Evolutionary conservation across 2,329 filamentous ascomycete species (phyloP).

Genomic region (Pestalotiopsis sp.): DNA sequence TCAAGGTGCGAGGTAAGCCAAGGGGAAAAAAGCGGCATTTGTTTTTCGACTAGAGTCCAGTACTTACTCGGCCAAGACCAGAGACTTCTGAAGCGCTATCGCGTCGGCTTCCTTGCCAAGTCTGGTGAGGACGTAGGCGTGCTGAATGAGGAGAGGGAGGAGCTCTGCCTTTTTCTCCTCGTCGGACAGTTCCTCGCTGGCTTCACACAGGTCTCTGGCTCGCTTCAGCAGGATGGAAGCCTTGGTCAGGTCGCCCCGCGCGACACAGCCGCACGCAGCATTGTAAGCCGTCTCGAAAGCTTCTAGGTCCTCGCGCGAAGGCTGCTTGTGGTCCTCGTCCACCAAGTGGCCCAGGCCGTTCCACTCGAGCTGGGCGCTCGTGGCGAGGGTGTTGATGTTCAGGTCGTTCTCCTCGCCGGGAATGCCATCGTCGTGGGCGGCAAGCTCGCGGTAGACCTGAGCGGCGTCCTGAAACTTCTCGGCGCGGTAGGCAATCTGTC

Average conservation of each 20-base stretch:
- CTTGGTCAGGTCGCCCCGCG: constrained; percentile 66
- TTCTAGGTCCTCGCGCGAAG: constrained; percentile 65
- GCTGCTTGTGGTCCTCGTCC: constrained; percentile 56
- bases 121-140: constrained; percentile 71
- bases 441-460: constrained; percentile 64
- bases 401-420: constrained; percentile 73
- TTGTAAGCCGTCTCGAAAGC: constrained; percentile 85
- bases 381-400: constrained; percentile 74
- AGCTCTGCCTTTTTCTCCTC: constrained; percentile 77
- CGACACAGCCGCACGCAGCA: constrained; percentile 73
- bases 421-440: constrained; percentile 42
- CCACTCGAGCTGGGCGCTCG: constrained; percentile 75
- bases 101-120: constrained; percentile 71
- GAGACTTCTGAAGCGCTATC: constrained; percentile 60
- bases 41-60: constrained; percentile 30
- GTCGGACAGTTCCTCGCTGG: constrained; percentile 71
- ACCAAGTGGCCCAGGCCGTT: constrained; percentile 56
- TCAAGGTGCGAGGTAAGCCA: neutral
- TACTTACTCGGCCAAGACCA: constrained; percentile 61
- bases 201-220: constrained; percentile 72
- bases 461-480: constrained; percentile 73
- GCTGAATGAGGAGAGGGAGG: constrained; percentile 75
- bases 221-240: constrained; percentile 71
- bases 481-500: constrained; percentile 73
- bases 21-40: neutral